Conservation (phyloP, 2,329 filamentous ascomycete genomes). For the Microsporum audouinii region DNA sequence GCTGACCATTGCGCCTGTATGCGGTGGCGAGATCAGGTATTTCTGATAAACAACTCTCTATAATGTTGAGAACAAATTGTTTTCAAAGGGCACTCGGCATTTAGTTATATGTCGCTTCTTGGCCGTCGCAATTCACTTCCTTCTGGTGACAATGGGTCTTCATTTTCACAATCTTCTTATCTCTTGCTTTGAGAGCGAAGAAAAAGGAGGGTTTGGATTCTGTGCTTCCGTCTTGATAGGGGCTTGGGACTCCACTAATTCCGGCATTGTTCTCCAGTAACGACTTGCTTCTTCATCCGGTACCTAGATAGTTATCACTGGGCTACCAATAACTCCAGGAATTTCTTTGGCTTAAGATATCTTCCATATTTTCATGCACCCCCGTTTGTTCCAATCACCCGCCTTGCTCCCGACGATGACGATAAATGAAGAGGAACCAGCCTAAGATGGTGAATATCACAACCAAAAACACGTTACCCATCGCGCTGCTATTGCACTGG, state of each 20-base stretch:
- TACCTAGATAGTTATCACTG: background rate
- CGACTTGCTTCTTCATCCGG: background rate
- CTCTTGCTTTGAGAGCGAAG: background rate
- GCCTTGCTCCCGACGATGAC: background rate
- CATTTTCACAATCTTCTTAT: background rate
- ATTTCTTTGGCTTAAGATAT: background rate
- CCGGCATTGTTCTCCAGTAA: background rate
- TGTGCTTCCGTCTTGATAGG: background rate
- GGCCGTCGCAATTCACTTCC: background rate
- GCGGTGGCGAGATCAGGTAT: background rate
- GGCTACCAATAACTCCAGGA: background rate
- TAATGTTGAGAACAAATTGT: background rate
- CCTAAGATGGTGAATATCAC: background rate
- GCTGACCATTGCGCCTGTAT: background rate
- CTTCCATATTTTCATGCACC: background rate
- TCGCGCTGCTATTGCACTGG: background rate
- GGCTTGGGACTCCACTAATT: background rate
- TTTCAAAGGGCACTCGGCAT: background rate
- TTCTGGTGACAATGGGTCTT: too few species aligned
- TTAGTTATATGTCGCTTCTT: background rate
- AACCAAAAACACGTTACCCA: background rate
- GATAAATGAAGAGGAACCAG: constrained; percentile 1
- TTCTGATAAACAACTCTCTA: background rate
- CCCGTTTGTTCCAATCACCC: background rate
- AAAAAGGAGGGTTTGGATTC: background rate